Percentiles rank a stretch among this genome's conserved stretches.
Evolutionary conservation across 768 basidiomycete genomes (phyloP).

Genomic region (Hericium erinaceus): DNA sequence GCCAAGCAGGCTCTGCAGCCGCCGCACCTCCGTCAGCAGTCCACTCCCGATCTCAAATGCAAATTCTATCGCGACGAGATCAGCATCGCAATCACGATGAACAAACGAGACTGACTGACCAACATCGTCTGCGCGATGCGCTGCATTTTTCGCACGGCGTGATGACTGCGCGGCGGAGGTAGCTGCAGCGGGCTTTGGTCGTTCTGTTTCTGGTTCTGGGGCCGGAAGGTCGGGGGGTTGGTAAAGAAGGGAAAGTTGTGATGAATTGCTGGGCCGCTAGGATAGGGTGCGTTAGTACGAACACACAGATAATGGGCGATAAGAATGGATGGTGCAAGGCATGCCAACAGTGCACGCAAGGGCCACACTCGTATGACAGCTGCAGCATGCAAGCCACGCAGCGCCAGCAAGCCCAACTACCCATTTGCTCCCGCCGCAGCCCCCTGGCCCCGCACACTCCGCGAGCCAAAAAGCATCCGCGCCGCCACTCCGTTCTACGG

Average conservation of each 20-base stretch:
- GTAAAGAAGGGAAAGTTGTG: constrained; percentile 16
- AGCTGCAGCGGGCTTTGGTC: constrained; percentile 46
- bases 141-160: constrained; percentile 84
- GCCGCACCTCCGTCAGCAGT: constrained; percentile 81
- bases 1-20: constrained; percentile 81
- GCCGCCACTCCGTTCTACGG: no score
- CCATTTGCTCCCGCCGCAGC: no score
- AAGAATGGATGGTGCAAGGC: no score
- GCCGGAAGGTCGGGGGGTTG: constrained; percentile 39
- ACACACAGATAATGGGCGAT: no score
- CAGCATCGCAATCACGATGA: not conserved
- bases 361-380: no score
- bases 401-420: no score
- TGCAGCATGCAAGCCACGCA: no score
- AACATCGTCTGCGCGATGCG: constrained; percentile 83
- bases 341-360: no score
- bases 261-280: constrained; percentile 20
- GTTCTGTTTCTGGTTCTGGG: constrained; percentile 42
- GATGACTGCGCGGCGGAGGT: constrained; percentile 77
- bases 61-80: constrained; percentile 54
- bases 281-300: not conserved
- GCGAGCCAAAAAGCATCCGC: no score
- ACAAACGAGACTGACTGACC: constrained; percentile 39
- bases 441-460: no score
- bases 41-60: constrained; percentile 97